Evolutionary conservation across 2,329 filamentous ascomycete species (phyloP), one percentile per base, ranked within the genome.

Genomic region (Aspergillus bombycis): DNA sequence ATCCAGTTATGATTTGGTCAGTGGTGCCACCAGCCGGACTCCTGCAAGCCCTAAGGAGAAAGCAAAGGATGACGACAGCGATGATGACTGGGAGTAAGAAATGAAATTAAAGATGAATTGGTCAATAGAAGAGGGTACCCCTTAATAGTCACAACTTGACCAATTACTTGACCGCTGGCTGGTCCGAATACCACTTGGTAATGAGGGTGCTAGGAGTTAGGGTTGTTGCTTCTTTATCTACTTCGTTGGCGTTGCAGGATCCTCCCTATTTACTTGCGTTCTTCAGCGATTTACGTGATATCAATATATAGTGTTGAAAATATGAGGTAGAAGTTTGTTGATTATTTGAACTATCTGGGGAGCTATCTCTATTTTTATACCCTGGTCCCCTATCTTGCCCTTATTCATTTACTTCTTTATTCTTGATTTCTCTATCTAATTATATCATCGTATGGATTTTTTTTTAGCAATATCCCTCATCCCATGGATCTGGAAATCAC

Each of bases 1-100:
- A 71, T 92, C 92, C 21, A 97, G 93, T 80, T 99, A 99, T 77
- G 95, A 99, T 76, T 85, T 99, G 38, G 93, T 99, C 53, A 94
- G 91, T 58, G 91, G 91, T 56, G 86, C 88, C 52, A 88, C 89
- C 43, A 97, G 92, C 76, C 91, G 91, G 68, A 90, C 93, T 21
- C 91, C 93, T 1, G 85, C 86, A 6, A 89, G 85, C 64, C 87
- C 88, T 3, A 85, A 85, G 72, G 85, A 87, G 62, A 78, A 78
- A 64, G 70, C 72, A 19, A 79, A 80, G 60, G 76, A 72, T 4
- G 83, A 84, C 60, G 88, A 91, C 66, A 90, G 87, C 68, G 89
- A 92, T 62, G 89, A 91, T 70, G 91, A 93, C 73, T 93, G 91
- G 89, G 91, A 93, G 79, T 93, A 84, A 78, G 60, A 45, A 58